Evolutionary conservation across 257 asterid genomes (phyloP).

Genomic region (Solanum ossicruentum): DNA sequence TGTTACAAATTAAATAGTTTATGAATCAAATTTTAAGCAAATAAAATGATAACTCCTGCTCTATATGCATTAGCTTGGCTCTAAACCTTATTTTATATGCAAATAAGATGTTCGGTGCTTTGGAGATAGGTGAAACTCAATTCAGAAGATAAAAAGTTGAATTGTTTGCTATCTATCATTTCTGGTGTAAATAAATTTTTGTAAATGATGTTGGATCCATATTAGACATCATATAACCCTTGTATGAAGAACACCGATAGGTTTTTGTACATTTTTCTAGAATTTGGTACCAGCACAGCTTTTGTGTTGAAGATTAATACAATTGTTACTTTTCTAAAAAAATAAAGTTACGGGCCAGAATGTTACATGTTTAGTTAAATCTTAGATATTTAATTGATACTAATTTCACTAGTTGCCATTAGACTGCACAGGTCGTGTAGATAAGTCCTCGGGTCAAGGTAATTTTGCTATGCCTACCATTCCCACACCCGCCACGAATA

Average conservation of each 20-base stretch:
- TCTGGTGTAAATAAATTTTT: background rate
- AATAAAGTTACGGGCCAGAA: background rate
- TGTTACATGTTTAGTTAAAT: background rate
- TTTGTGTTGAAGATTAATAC: background rate
- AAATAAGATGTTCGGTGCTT: background rate
- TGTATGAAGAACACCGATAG: background rate
- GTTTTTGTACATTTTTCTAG: background rate
- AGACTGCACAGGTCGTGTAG: background rate
- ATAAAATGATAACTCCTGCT: background rate
- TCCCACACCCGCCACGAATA: background rate
- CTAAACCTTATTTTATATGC: background rate
- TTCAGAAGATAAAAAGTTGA: background rate
- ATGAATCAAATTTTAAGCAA: background rate
- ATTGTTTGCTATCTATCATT: background rate
- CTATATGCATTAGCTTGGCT: background rate
- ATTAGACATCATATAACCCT: background rate
- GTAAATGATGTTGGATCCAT: background rate
- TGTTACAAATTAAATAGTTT: background rate
- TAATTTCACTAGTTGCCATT: background rate
- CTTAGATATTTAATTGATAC: background rate
- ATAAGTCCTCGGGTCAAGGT: background rate
- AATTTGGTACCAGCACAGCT: background rate
- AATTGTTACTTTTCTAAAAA: background rate
- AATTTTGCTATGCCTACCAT: background rate
- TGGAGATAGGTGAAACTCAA: background rate